Conservation (phyloP, 305 asterid species). For the Fraxinus albicans region DNA sequence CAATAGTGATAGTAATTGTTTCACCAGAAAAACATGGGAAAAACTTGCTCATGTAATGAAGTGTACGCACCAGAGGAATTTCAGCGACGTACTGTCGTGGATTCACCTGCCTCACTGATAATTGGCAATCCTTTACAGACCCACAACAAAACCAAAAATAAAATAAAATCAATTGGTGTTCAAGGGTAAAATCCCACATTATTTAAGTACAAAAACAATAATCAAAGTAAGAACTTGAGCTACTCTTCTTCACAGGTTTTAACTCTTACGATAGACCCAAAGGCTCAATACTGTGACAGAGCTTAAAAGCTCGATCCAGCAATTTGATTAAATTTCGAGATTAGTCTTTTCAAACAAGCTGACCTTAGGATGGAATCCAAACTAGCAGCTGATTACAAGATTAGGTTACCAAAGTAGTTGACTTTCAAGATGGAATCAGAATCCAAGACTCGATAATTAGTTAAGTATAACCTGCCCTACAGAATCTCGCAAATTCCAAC, state of each 20-base stretch:
- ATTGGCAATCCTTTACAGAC: constrained; percentile 70
- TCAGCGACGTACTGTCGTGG: constrained; percentile 87
- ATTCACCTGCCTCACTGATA: constrained; percentile 89
- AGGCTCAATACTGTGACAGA: not conserved
- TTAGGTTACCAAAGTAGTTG: not conserved
- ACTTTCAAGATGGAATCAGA: not conserved
- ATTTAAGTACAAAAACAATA: not conserved
- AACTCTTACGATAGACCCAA: not conserved
- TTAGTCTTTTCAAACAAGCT: not conserved
- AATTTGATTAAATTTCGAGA: not conserved
- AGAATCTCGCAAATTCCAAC: not conserved
- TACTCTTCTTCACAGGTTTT: not conserved
- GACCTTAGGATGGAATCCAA: not conserved
- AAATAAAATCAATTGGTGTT: not conserved
- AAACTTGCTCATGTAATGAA: not conserved
- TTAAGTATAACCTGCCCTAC: not conserved
- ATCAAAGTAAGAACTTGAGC: not conserved
- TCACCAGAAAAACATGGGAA: not conserved
- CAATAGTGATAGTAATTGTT: not conserved
- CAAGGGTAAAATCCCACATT: not conserved
- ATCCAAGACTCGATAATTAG: not conserved
- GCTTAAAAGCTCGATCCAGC: not conserved
- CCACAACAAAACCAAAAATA: not conserved
- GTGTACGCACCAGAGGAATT: constrained; percentile 71
- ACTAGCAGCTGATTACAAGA: not conserved